A percentile compares a stretch with the other conserved stretches of the same genome.
These are phyloP conservation scores for Butyriboletus loyo DNA, from an alignment of 768 basidiomycete genomes.

Conservation along the genomic window DNA sequence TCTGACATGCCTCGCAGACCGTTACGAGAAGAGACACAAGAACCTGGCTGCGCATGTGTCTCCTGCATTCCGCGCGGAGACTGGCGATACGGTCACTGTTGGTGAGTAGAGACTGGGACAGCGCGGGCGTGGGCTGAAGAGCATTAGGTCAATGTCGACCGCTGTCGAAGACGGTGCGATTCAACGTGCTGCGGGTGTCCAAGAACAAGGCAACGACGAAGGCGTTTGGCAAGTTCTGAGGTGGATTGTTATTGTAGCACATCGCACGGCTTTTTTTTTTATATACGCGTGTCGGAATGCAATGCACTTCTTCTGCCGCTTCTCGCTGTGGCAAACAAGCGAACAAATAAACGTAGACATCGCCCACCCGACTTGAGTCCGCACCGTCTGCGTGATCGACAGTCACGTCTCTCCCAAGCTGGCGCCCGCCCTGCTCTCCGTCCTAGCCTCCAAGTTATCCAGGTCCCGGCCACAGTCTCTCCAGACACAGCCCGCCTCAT, in stretches of 20 bases:
- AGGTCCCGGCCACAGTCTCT: constrained; percentile 74
- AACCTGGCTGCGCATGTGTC: constrained; percentile 97
- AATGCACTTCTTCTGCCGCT: background rate
- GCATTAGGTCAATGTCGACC: constrained; percentile 92
- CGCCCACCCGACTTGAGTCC: constrained; percentile 23
- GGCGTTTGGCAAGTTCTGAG: constrained; percentile 92
- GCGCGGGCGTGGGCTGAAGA: background rate
- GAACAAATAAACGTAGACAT: constrained; percentile 33
- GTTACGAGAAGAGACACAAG: constrained; percentile 99
- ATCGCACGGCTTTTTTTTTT: constrained; percentile 18
- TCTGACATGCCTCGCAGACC: constrained; percentile 51
- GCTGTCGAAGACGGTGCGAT: constrained; percentile 97
- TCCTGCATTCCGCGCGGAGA: constrained; percentile 97
- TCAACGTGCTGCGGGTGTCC: constrained; percentile 95
- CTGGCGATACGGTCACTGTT: constrained; percentile 92
- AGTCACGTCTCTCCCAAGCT: constrained; percentile 47
- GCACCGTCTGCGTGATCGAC: constrained; percentile 28
- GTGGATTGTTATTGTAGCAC: constrained; percentile 12
- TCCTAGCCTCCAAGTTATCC: constrained; percentile 64
- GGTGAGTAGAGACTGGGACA: constrained; percentile 50
- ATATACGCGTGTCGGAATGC: constrained; percentile 24
- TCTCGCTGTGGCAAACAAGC: constrained; percentile 24
- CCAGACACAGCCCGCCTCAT: constrained; percentile 60
- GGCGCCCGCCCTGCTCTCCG: constrained; percentile 81
- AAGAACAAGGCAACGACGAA: constrained; percentile 91